phyloP scores from a whole-genome alignment of 2,329 filamentous ascomycete genomes.

The Scolecobasidium constrictum region DNA sequence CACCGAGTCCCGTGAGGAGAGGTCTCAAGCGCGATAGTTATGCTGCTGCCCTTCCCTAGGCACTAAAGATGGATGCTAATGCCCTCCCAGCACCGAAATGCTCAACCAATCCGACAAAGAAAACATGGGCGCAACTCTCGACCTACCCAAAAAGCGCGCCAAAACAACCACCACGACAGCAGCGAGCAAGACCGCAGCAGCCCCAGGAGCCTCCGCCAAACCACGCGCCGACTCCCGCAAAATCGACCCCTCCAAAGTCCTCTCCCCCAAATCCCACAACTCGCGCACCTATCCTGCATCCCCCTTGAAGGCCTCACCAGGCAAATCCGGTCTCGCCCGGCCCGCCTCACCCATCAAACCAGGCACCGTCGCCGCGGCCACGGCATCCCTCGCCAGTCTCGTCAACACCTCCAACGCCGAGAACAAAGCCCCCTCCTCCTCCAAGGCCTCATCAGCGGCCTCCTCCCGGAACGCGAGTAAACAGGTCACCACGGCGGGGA shows the following conservation, averaged over 20 bases:
- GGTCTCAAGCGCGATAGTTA: slow-evolving; percentile 22
- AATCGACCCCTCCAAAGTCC: slow-evolving; percentile 44
- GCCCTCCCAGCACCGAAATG: slow-evolving; percentile 57
- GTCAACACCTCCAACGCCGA: slow-evolving; percentile 1
- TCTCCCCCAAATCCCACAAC: slow-evolving; percentile 77
- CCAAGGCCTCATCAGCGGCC: no score
- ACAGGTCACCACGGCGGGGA: slow-evolving; percentile 18
- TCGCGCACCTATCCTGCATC: slow-evolving; percentile 55
- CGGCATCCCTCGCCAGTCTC: slow-evolving; percentile 9
- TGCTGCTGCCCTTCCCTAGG: slow-evolving; percentile 20
- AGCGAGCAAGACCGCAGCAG: slow-evolving; percentile 6
- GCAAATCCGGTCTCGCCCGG: slow-evolving; percentile 47
- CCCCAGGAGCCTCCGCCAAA: slow-evolving; percentile 18
- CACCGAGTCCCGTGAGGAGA: slow-evolving; percentile 9
- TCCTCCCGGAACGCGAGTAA: slow-evolving; percentile 17
- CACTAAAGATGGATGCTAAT: slow-evolving; percentile 12
- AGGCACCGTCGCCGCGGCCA: slow-evolving; percentile 7
- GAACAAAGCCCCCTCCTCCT: no score
- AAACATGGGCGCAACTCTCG: slow-evolving; percentile 46
- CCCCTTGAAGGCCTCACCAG: slow-evolving; percentile 40
- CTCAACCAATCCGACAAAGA: slow-evolving; percentile 55
- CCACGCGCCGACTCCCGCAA: slow-evolving; percentile 22
- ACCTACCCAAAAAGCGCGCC: slow-evolving; percentile 59
- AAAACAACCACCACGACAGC: slow-evolving; percentile 27
- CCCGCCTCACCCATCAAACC: slow-evolving; percentile 45